phyloP scores from a whole-genome alignment of 78 protist species.

The Tieghemostelium lacteum region DNA sequence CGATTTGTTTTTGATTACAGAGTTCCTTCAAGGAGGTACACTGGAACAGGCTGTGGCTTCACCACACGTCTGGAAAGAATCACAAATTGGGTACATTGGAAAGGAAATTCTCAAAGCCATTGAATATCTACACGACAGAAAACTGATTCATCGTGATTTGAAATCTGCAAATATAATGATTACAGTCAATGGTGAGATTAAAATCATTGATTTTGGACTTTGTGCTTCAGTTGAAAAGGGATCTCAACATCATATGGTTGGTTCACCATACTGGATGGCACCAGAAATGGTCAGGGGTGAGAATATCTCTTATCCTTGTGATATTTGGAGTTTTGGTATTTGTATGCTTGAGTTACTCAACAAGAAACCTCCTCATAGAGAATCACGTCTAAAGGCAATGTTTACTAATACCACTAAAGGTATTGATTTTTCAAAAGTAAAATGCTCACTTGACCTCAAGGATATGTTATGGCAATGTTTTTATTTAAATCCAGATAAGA shows the following conservation, averaged over 20 bases:
- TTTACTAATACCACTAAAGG: conserved; percentile 33
- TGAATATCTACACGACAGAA: conserved; percentile 41
- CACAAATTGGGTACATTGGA: conserved; percentile 67
- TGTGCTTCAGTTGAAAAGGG: conserved; percentile 31
- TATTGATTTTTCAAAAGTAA: conserved; percentile 40
- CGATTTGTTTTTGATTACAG: conserved; percentile 47
- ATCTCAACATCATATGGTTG: conserved; percentile 75
- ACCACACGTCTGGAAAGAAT: conserved; percentile 44
- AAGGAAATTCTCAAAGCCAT: conserved; percentile 57
- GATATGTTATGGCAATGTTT: conserved; percentile 80
- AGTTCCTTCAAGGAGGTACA: conserved; percentile 58
- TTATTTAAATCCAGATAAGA: conserved; percentile 59
- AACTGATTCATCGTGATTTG: conserved; percentile 74
- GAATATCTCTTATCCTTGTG: conserved; percentile 50
- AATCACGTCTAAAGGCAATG: conserved; percentile 75
- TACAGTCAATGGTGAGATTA: conserved; percentile 65
- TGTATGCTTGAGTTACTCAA: conserved; percentile 64
- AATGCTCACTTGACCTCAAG: conserved; percentile 56
- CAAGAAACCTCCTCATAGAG: conserved; percentile 50
- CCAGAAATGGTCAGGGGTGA: conserved; percentile 77
- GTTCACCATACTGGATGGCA: conserved; percentile 83
- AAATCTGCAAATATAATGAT: conserved; percentile 80
- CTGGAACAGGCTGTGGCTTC: conserved; percentile 26
- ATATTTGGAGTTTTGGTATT: conserved; percentile 84
- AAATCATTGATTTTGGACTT: conserved; percentile 79